Conservation (phyloP, 345 rosid genomes). For the Populus simonii region DNA sequence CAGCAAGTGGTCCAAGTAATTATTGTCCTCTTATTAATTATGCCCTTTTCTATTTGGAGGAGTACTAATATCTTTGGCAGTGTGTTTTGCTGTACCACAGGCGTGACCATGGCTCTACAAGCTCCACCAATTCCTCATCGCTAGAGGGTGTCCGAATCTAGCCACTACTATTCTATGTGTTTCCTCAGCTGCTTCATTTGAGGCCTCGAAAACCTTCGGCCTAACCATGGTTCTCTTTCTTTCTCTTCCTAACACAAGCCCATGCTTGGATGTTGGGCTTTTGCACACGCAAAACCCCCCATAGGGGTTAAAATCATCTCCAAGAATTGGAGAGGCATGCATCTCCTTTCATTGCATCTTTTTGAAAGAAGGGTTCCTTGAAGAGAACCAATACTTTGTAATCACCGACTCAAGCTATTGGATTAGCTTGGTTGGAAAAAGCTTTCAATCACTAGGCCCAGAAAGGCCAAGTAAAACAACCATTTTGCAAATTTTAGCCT, state of each 20-base stretch:
- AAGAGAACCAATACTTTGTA: constrained; percentile 37
- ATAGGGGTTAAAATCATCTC: constrained; percentile 50
- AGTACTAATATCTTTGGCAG: constrained; percentile 80
- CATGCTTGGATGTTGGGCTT: constrained; percentile 43
- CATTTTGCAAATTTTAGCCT: constrained; percentile 45
- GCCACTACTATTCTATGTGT: constrained; percentile 11
- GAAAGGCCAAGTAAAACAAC: constrained; percentile 31
- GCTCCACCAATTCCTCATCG: constrained; percentile 62
- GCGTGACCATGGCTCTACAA: constrained; percentile 70
- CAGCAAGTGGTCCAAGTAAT: too few species aligned
- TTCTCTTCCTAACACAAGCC: constrained; percentile 36
- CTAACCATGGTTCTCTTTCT: constrained; percentile 82
- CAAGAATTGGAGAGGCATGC: constrained; percentile 32
- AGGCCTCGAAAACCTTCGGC: constrained; percentile 57
- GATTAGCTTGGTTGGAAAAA: constrained; percentile 39
- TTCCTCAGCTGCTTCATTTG: constrained; percentile 27
- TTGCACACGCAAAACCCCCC: constrained; percentile 52
- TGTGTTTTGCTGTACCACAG: constrained; percentile 98
- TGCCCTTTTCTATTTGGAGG: neutral
- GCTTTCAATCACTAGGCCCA: constrained; percentile 19
- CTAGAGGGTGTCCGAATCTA: constrained; percentile 32
- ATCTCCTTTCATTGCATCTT: constrained; percentile 24
- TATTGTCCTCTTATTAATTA: too few species aligned
- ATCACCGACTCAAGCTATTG: constrained; percentile 38
- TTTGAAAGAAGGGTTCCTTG: constrained; percentile 40